Evolutionary conservation across 163 green algal genomes (phyloP), one percentile per base, ranked within the genome.

Genomic region (Chlorella variabilis): DNA sequence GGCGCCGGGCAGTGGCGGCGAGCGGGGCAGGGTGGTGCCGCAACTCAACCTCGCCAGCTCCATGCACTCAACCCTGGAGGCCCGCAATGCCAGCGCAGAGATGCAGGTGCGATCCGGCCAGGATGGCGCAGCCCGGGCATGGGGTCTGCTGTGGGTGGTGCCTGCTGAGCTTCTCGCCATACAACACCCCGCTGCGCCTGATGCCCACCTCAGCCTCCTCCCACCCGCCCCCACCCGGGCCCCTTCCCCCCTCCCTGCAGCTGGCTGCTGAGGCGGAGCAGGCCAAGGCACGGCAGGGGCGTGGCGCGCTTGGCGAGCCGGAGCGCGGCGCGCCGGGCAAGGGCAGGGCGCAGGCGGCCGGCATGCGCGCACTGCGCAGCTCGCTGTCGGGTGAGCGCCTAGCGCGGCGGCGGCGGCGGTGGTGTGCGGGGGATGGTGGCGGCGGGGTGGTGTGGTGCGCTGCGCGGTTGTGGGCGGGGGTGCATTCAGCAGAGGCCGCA

Each of bases 321-420:
- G 85, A 90, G 81, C 42, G 78, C 34, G 51, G 58, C 45, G 74
- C 70, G 13, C 71, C 87, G 67, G 85, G 65, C 74, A 88, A 85
- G 65, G 85, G 85, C 71, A 88, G 87, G 68, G 87, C 88, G 83
- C 85, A 90, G 81, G 85, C 85, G 2, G 85, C 71, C 34, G n/a
- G 11, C 20, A 17, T 65, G 75, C 75, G 59, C 75, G 73, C 48
- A 59, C 39, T 71, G 27, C 65, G 45, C 41, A 71, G 75, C 75
- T 56, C 75, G 20, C 33, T 81, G 58, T 81, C 75, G 20, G 75
- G 75, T 71, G 59, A 31, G 38, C 5, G 49, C 17, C 34, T 29
- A 11, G n/a, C n/a, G n/a, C n/a, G n/a, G n/a, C n/a, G n/a, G 49
- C 1, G 17, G 41, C 29, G 0, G 42, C 13, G 42, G 42, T 51